Evolutionary conservation across 805 yeast species (phyloP).

Genomic region (Kodamaea nitidulidarum): DNA sequence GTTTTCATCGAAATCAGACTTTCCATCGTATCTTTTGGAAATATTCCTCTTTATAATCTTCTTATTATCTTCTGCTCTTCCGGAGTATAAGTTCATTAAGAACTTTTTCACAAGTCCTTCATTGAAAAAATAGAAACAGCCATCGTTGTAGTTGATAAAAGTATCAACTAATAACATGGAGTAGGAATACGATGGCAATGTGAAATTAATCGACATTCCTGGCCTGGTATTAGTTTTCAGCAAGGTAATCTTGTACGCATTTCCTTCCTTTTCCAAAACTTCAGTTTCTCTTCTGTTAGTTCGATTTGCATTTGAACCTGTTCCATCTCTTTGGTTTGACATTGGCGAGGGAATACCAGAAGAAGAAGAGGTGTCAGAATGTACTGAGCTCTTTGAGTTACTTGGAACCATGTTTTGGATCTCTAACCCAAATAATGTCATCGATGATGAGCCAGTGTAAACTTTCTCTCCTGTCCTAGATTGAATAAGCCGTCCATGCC

Average conservation of each 20-base stretch:
- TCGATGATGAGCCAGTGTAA: conserved; percentile 77
- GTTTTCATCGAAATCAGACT: conserved; percentile 34
- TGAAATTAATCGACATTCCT: conserved; percentile 64
- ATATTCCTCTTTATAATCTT: conserved; percentile 35
- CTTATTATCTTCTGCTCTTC: conserved; percentile 36
- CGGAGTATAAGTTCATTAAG: conserved; percentile 59
- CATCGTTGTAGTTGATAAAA: conserved; percentile 74
- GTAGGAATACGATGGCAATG: conserved; percentile 72
- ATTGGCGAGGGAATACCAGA: conserved; percentile 9
- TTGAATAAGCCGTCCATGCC: conserved; percentile 66
- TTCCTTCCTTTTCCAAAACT: conserved; percentile 67
- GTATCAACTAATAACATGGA: conserved; percentile 73
- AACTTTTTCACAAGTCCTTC: conserved; percentile 74
- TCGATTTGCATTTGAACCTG: background rate
- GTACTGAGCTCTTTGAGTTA: conserved; percentile 14
- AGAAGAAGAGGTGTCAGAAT: conserved; percentile 12
- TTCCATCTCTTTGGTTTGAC: background rate
- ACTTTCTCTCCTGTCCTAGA: conserved; percentile 73
- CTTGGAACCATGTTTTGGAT: conserved; percentile 60
- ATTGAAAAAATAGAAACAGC: conserved; percentile 79
- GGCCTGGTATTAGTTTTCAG: conserved; percentile 67
- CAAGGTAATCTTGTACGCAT: conserved; percentile 66
- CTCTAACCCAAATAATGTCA: conserved; percentile 77
- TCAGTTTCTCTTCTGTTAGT: conserved; percentile 44
- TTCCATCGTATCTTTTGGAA: conserved; percentile 13